Conservation (phyloP, 2,329 filamentous ascomycete species). For the Curvularia verruculosa region DNA sequence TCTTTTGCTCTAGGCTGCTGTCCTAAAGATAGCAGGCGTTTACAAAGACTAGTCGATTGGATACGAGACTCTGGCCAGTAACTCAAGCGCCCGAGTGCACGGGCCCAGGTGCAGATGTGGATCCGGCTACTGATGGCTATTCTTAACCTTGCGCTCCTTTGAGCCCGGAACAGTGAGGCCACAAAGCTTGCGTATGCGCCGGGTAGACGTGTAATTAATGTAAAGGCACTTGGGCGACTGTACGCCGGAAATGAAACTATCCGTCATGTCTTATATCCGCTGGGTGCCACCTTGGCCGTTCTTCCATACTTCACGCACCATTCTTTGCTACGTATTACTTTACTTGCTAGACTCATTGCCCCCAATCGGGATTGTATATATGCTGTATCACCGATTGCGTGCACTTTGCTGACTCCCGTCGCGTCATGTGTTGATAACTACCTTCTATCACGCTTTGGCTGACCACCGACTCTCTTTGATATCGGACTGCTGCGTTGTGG, state of each 20-base stretch:
- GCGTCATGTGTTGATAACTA: not conserved
- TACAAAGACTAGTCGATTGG: conserved; percentile 31
- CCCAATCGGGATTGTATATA: not conserved
- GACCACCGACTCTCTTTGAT: not conserved
- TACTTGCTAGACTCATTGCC: not conserved
- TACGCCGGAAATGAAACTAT: not conserved
- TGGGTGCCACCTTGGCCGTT: not conserved
- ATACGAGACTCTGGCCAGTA: conserved; percentile 6
- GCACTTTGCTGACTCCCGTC: not conserved
- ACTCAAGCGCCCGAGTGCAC: conserved; percentile 24
- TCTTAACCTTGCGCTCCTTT: conserved; percentile 19
- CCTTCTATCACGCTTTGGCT: not conserved
- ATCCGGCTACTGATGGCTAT: conserved; percentile 16
- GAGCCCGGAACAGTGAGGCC: conserved; percentile 1
- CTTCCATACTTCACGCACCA: not conserved
- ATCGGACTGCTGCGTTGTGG: not conserved
- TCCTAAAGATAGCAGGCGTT: conserved; percentile 30
- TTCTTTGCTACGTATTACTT: not conserved
- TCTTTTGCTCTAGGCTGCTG: conserved; percentile 15
- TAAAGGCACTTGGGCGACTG: not conserved
- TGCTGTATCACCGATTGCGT: not conserved
- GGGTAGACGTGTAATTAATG: conserved; percentile 2
- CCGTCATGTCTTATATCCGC: conserved; percentile 6
- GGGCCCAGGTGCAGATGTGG: conserved; percentile 16
- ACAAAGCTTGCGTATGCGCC: conserved; percentile 17